A percentile compares a stretch with the other conserved stretches of the same genome.
Conservation (phyloP, 225 moss, liverwort and hornwort genomes). For the Takakia lepidozioides region DNA sequence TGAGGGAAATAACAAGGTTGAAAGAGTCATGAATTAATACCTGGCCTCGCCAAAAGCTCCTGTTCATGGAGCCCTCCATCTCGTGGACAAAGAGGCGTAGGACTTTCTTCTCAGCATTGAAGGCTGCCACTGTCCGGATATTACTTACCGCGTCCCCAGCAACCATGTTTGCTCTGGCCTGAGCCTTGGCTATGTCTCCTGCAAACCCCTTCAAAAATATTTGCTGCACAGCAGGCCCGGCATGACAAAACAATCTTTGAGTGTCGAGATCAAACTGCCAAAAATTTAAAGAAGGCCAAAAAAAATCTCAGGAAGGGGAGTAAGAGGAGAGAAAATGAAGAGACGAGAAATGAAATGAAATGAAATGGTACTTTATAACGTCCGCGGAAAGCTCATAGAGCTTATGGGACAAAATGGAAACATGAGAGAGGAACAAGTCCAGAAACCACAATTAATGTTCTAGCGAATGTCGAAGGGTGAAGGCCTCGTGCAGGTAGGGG, state of each 20-base stretch:
- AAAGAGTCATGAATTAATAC: slow-evolving; percentile 5
- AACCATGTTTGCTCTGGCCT: slow-evolving; percentile 15
- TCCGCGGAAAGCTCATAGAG: too few species aligned
- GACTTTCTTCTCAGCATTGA: slow-evolving; percentile 17
- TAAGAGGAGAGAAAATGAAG: background rate
- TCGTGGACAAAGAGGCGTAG: slow-evolving; percentile 9
- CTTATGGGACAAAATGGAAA: too few species aligned
- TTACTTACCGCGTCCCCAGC: slow-evolving; percentile 18
- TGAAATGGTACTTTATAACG: too few species aligned
- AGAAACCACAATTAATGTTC: too few species aligned
- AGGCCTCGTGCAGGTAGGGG: too few species aligned
- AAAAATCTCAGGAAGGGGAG: too few species aligned
- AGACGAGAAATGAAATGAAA: too few species aligned
- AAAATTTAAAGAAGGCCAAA: too few species aligned
- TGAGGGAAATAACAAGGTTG: too few species aligned
- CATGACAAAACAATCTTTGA: background rate
- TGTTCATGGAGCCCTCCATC: slow-evolving; percentile 7
- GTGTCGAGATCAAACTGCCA: too few species aligned
- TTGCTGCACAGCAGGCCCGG: slow-evolving; percentile 10
- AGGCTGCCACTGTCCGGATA: slow-evolving; percentile 16
- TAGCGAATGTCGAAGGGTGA: too few species aligned
- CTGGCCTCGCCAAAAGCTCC: slow-evolving; percentile 15
- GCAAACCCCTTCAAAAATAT: slow-evolving; percentile 16
- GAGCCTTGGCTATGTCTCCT: slow-evolving; percentile 11
- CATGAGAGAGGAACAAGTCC: too few species aligned